Evolutionary conservation across 495 filamentous ascomycete genomes (phyloP), one percentile per base, ranked within the genome.

Genomic region (Xeromyces bisporus): DNA sequence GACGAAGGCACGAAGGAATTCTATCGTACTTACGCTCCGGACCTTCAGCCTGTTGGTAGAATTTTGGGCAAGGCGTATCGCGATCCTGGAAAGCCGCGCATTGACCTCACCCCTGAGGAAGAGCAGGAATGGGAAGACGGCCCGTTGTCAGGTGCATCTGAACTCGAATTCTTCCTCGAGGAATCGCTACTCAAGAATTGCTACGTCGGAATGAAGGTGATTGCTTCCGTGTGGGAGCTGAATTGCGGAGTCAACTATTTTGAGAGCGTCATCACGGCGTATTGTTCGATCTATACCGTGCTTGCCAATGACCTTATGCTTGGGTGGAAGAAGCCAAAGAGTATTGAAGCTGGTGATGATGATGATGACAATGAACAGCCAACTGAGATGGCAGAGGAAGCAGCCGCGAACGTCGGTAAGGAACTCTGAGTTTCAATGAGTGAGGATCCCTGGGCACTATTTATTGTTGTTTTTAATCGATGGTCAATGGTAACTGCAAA

Each of bases 141-240:
- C 7, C 35, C 35, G 14, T 31, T 23, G 0, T 45, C 41, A 21
- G 20, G 5, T 0, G 12, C 50, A n/a, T 43, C 59, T 28, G 45
- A 54, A 9, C 68, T 71, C 38, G 64, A 71, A 18, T 76, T 85
- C 38, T 69, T 77, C 43, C 33, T 91, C 15, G 83, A 89, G 42
- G 64, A 73, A 15, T 46, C 66, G 0, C 52, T 77, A 3, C 58
- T 94, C 12, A 38, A 58, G 16, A 55, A 66, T 28, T 67, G 75
- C 36, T 73, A 71, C 39, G 58, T 69, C 1, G 82, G 85, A 1
- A 73, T 93, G 74, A 93, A 91, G 56, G 47, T 94, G 10, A 61
- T 65, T 18, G 58, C 70, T 3, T 51, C 46, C 6, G 64, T 92
- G 10, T 74, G 71, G 47, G 61, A 69, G 28, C 51, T 82, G 17